Evolutionary conservation across 2,329 filamentous ascomycete genomes (phyloP), one percentile per base, ranked within the genome.

Genomic region (Microdochium bolleyi): DNA sequence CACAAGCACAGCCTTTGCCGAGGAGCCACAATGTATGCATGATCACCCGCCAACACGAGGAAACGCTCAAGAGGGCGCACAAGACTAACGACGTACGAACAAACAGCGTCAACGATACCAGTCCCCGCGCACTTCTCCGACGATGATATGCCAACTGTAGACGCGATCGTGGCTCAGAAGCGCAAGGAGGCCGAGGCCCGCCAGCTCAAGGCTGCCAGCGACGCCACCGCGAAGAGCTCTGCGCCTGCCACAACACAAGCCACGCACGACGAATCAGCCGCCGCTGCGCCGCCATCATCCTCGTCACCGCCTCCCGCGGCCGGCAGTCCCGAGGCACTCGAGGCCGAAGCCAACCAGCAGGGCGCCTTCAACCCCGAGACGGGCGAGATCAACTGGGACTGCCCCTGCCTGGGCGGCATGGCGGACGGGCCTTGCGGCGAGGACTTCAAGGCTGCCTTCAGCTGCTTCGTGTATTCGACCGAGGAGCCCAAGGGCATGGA

Each of bases 371-470:
- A 99, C 71, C 91, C 92, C 2, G 94, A 97, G 75, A 99, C 94
- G 10, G 94, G 94, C 61, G 94, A 99, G 79, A 99, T 99, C 73
- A 99, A 99, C 78, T 99, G 94, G 94, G 94, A 97, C 69, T 99
- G 94, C 71, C 94, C 94, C 16, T 99, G 94, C 69, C 76, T 99
- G 32, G 94, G 94, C 49, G 94, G 94, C 51, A 99, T 99, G 94
- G 94, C 94, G 8, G 75, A 96, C 66, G 94, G 94, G 0, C 94
- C 94, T 52, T 99, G 94, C 67, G 94, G 94, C 49, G 89, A 95
- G 67, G 85, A 97, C 65, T 99, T 99, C 80, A 91, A 87, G 76
- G 85, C 85, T 24, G 94, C 94, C 0, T 99, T 99, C 64, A 96
- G 91, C 80, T 99, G 94, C 75, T 99, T 99, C 64, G 91, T 99